These are phyloP conservation scores for Pulveroboletus sp. DNA, from an alignment of 768 basidiomycete genomes.

Conservation along the genomic window DNA sequence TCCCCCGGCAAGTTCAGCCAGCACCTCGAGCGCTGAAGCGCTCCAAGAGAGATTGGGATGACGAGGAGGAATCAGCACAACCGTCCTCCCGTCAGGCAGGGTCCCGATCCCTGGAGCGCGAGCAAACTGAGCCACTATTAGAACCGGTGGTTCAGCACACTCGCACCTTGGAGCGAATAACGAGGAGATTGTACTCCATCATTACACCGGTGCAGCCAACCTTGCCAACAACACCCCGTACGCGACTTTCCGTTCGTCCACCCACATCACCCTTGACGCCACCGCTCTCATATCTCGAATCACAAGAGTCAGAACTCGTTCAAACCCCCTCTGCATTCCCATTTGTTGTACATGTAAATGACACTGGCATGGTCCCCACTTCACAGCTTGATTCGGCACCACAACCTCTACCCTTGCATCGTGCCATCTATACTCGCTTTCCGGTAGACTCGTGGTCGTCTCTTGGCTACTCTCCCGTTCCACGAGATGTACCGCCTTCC, in stretches of 20 bases:
- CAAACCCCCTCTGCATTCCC: conserved; percentile 43
- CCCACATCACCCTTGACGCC: conserved; percentile 30
- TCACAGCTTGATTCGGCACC: conserved; percentile 37
- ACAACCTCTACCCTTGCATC: conserved; percentile 26
- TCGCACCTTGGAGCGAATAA: conserved; percentile 20
- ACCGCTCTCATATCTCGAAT: conserved; percentile 26
- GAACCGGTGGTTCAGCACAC: conserved; percentile 13
- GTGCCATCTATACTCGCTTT: conserved; percentile 37
- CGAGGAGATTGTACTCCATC: conserved; percentile 14
- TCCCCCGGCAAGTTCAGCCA: conserved; percentile 49
- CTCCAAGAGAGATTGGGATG: conserved; percentile 30
- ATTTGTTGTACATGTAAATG: conserved; percentile 27
- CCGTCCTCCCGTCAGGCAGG: conserved; percentile 6
- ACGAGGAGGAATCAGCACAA: conserved; percentile 21
- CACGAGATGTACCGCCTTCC: conserved; percentile 8
- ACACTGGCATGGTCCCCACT: conserved; percentile 32
- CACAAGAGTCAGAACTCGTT: conserved; percentile 45
- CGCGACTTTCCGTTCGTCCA: conserved; percentile 17
- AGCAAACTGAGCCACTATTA: conserved; percentile 34
- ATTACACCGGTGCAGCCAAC: conserved; percentile 6
- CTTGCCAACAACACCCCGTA: conserved; percentile 4
- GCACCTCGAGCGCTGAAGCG: conserved; percentile 37
- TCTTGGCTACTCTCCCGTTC: not conserved
- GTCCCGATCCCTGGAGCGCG: conserved; percentile 27
- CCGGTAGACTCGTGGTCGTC: conserved; percentile 28